Percentiles rank a stretch among this genome's conserved stretches.
These are phyloP conservation scores for Trametes sanguinea DNA, from an alignment of 768 basidiomycete genomes.

Conservation along the genomic window DNA sequence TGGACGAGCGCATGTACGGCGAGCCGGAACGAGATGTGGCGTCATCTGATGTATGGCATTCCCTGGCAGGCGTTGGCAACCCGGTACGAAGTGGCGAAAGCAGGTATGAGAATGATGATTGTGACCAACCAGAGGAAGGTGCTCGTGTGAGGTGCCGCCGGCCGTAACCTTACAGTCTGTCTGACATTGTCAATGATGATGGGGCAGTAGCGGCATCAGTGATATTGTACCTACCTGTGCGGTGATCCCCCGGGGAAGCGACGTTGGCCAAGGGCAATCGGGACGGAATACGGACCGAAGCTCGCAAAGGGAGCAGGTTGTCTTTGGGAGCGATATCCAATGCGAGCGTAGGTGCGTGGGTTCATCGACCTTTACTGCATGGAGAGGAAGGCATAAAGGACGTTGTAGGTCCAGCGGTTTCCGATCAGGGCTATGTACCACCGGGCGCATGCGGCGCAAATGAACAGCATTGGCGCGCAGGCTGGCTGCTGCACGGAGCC, in stretches of 20 bases:
- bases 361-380: background rate
- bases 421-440: background rate
- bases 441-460: background rate
- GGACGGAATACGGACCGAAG: background rate
- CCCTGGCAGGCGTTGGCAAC: background rate
- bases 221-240: background rate
- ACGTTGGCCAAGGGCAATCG: background rate
- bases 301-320: no score
- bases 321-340: no score
- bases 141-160: background rate
- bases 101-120: background rate
- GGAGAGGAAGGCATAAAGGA: background rate
- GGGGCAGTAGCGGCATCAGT: no score
- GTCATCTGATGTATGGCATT: background rate
- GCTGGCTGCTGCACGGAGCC: background rate
- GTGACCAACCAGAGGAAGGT: no score
- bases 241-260: background rate
- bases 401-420: background rate
- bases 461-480: background rate
- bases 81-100: background rate
- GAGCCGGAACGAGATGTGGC: background rate
- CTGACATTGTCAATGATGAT: no score
- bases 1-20: background rate
- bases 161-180: no score
- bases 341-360: no score